phyloP scores from a whole-genome alignment of 1,139 yeast species.

The Kodamaea ohmeri region DNA sequence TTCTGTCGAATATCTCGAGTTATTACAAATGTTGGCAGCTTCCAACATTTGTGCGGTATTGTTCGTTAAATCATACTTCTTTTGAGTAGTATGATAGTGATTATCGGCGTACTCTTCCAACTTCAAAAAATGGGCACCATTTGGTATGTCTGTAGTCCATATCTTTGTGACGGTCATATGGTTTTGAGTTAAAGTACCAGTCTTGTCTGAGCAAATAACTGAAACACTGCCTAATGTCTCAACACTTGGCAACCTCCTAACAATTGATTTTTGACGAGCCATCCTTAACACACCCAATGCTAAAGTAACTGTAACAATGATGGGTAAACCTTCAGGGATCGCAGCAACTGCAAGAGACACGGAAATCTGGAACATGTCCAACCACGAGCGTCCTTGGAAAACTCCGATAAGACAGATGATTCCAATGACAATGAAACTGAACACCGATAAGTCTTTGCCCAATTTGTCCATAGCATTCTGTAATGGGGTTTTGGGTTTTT shows the following conservation, averaged over 20 bases:
- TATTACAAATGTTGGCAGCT: slow-evolving; percentile 79
- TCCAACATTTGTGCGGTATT: slow-evolving; percentile 58
- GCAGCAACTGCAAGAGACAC: slow-evolving; percentile 98
- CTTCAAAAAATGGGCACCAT: slow-evolving; percentile 30
- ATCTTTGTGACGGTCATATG: slow-evolving; percentile 88
- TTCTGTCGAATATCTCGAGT: slow-evolving; percentile 67
- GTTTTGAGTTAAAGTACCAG: slow-evolving; percentile 92
- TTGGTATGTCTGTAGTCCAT: slow-evolving; percentile 74
- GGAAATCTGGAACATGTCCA: slow-evolving; percentile 95
- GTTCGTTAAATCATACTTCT: slow-evolving; percentile 45
- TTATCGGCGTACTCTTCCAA: slow-evolving; percentile 46
- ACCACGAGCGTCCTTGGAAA: slow-evolving; percentile 86
- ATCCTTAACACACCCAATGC: slow-evolving; percentile 93
- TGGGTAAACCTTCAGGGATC: slow-evolving; percentile 95
- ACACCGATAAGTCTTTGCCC: slow-evolving; percentile 81
- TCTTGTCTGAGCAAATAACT: slow-evolving; percentile 91
- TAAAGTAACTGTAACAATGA: slow-evolving; percentile 91
- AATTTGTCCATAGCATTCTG: slow-evolving; percentile 92
- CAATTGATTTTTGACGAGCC: slow-evolving; percentile 93
- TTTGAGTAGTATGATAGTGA: slow-evolving; percentile 14
- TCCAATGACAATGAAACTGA: slow-evolving; percentile 84
- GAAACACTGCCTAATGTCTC: slow-evolving; percentile 95
- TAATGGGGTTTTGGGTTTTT: slow-evolving; percentile 93
- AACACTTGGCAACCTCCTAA: slow-evolving; percentile 87
- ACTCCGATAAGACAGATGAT: slow-evolving; percentile 83